These are phyloP conservation scores for Zalaria sp. DNA, from an alignment of 2,329 filamentous ascomycete genomes.

Conservation along the genomic window DNA sequence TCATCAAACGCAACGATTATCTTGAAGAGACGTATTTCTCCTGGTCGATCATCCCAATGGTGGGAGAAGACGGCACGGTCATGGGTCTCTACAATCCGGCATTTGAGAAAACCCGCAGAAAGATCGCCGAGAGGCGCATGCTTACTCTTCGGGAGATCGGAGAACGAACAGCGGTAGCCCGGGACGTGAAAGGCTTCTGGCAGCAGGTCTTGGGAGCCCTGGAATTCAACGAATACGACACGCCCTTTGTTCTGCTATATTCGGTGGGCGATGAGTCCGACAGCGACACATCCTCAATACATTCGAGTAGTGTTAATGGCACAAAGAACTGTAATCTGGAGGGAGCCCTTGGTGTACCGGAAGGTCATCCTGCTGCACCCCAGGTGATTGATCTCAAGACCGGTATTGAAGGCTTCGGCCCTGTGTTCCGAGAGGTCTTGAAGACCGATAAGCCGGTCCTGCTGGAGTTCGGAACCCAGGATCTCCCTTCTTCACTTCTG, in stretches of 20 bases:
- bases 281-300: conserved; percentile 57
- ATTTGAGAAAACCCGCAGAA: conserved; percentile 67
- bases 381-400: conserved; percentile 52
- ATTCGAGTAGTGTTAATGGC: conserved; percentile 50
- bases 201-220: conserved; percentile 52
- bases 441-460: conserved; percentile 52
- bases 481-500: conserved; percentile 49
- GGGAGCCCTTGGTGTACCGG: conserved; percentile 54
- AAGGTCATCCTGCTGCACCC: conserved; percentile 47
- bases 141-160: conserved; percentile 64
- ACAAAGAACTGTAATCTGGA: conserved; percentile 56
- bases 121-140: conserved; percentile 69
- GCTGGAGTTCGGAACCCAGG: conserved; percentile 49
- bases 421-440: conserved; percentile 64
- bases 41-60: conserved; percentile 67
- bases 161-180: conserved; percentile 58
- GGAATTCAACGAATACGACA: conserved; percentile 60
- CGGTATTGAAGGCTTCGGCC: conserved; percentile 59
- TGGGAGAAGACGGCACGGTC: conserved; percentile 50
- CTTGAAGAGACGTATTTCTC: conserved; percentile 72
- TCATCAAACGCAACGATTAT: conserved; percentile 54
- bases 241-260: conserved; percentile 65
- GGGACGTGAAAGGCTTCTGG: conserved; percentile 64
- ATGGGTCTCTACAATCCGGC: conserved; percentile 67
- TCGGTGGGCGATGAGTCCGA: conserved; percentile 58